These are phyloP conservation scores for Penicillium aurantiogriseum DNA, from an alignment of 2,329 filamentous ascomycete genomes.

Conservation along the genomic window DNA sequence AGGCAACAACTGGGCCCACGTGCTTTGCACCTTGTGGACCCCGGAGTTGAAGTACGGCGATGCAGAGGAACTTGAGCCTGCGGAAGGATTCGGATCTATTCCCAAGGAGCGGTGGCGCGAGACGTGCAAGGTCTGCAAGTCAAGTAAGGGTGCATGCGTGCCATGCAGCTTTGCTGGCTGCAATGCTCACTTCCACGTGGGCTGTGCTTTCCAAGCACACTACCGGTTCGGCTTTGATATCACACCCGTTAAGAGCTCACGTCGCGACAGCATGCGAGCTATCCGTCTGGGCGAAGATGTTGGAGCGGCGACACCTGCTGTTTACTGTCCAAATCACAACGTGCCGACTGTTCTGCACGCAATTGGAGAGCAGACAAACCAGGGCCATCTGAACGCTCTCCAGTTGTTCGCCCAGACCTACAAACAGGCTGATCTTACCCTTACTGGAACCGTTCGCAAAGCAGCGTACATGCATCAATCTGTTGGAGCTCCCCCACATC, in stretches of 20 bases:
- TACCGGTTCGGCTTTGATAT: constrained; percentile 89
- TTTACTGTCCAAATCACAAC: constrained; percentile 92
- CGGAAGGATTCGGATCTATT: constrained; percentile 86
- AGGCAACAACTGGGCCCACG: constrained; percentile 98
- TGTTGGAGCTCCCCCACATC: constrained; percentile 34
- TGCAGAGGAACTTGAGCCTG: constrained; percentile 75
- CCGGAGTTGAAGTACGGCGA: constrained; percentile 91
- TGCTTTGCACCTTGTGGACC: constrained; percentile 87
- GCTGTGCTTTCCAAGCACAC: constrained; percentile 80
- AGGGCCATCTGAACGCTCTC: constrained; percentile 72
- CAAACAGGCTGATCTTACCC: constrained; percentile 87
- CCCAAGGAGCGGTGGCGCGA: constrained; percentile 70
- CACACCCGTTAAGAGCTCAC: constrained; percentile 81
- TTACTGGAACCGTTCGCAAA: constrained; percentile 91
- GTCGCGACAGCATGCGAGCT: constrained; percentile 75
- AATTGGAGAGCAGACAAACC: constrained; percentile 73
- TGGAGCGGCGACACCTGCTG: constrained; percentile 76
- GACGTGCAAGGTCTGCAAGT: constrained; percentile 80
- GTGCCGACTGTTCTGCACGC: constrained; percentile 71
- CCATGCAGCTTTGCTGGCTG: constrained; percentile 64
- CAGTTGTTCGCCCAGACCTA: constrained; percentile 85
- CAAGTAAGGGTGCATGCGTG: constrained; percentile 72
- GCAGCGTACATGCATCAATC: constrained; percentile 64
- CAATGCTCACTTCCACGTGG: constrained; percentile 70
- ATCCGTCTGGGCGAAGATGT: constrained; percentile 78